Evolutionary conservation across 225 moss, liverwort and hornwort genomes (phyloP).

Genomic region (Physcomitrellopsis africana): DNA sequence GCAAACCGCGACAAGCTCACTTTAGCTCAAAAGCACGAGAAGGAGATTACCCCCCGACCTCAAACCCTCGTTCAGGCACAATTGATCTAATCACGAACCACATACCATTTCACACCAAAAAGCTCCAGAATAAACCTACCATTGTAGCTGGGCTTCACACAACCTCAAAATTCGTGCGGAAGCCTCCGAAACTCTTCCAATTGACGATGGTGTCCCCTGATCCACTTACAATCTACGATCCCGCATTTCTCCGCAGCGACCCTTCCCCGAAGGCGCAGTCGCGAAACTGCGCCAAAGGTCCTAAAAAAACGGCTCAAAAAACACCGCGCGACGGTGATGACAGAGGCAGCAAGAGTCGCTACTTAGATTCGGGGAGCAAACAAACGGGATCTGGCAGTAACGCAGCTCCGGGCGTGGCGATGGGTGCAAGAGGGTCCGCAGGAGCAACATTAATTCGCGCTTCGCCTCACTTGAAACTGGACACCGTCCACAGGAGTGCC

Average conservation of each 20-base stretch:
- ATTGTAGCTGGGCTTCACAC: constrained; percentile 72
- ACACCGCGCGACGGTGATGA: not conserved
- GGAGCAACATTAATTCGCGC: not conserved
- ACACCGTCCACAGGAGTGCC: constrained; percentile 30
- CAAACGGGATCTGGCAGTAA: constrained; percentile 38
- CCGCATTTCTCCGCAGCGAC: constrained; percentile 49
- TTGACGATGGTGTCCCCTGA: constrained; percentile 35
- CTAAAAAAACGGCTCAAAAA: constrained; percentile 28
- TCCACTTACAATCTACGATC: constrained; percentile 41
- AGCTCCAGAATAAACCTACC: constrained; percentile 47
- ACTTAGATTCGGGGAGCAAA: constrained; percentile 25
- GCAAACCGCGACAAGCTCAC: constrained; percentile 25
- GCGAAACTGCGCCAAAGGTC: constrained; percentile 26
- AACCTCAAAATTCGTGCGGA: constrained; percentile 39
- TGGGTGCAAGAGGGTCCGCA: not conserved
- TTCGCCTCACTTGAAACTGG: not conserved
- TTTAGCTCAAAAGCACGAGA: constrained; percentile 37
- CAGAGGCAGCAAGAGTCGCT: not conserved
- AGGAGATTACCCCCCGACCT: not conserved
- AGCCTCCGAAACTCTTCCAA: constrained; percentile 36
- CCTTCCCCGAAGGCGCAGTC: not conserved
- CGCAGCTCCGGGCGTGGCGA: not conserved
- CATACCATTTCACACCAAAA: constrained; percentile 13
- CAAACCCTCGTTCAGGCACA: constrained; percentile 25
- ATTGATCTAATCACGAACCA: constrained; percentile 27